Evolutionary conservation across 176 grass and related monocot species (phyloP).

Genomic region (Urochloa ruziziensis): DNA sequence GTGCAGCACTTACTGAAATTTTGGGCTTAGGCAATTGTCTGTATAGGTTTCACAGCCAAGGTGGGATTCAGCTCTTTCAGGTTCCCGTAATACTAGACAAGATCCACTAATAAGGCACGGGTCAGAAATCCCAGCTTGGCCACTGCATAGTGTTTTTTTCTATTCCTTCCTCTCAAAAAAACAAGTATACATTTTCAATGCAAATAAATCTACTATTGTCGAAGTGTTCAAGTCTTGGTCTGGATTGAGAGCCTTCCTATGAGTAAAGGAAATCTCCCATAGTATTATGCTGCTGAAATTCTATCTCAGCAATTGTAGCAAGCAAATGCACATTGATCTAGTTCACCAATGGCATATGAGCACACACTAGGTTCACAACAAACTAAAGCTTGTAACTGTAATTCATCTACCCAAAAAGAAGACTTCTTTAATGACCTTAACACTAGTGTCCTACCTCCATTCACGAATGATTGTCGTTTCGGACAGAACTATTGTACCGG

Average conservation of each 20-base stretch:
- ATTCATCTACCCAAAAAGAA: neutral
- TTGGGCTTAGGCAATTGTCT: neutral
- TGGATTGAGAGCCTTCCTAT: neutral
- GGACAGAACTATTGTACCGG: no score
- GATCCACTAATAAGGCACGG: neutral
- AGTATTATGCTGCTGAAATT: neutral
- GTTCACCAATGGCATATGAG: neutral
- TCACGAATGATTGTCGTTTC: no score
- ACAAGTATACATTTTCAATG: neutral
- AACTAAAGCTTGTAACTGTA: neutral
- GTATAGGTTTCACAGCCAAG: neutral
- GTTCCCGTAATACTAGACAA: neutral
- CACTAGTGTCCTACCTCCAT: neutral
- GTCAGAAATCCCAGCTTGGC: neutral
- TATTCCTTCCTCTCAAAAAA: neutral
- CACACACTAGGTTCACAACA: neutral
- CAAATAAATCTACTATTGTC: neutral
- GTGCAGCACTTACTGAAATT: neutral
- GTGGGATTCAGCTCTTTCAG: neutral
- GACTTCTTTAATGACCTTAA: neutral
- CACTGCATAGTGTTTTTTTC: neutral
- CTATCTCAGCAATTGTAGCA: neutral
- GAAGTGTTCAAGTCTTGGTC: neutral
- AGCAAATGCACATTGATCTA: neutral
- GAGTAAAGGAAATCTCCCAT: neutral